Evolutionary conservation across 2,329 filamentous ascomycete genomes (phyloP), one percentile per base, ranked within the genome.

Genomic region (Rutstroemia sp.): DNA sequence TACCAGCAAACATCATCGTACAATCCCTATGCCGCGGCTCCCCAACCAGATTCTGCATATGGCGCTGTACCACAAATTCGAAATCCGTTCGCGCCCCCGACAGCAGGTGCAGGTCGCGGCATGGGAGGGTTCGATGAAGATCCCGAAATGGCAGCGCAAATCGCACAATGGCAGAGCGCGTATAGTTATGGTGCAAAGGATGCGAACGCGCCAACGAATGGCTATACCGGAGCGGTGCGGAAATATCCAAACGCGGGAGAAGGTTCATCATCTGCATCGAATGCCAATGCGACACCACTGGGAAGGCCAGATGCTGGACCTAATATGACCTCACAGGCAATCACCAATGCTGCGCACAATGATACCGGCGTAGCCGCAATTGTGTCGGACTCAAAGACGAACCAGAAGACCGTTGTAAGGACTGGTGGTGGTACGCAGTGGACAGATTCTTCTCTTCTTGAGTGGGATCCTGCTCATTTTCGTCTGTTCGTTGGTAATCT

Each of bases 401-500:
- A 86, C 68, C 83, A 88, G 65, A 92, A 92, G 73, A 99, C 94
- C 0, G 94, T 99, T 0, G 78, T 90, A 49, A 87, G 94, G 40
- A 81, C 88, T 59, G 94, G 92, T 51, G 94, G 94, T 60, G 94
- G 94, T 55, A 89, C 95, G 75, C 88, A 84, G 57, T 99, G 94
- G 94, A 87, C 88, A 23, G 94, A 99, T 70, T 80, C 88, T 56
- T 82, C 87, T 0, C 81, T 99, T 3, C 81, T 97, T 2, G 94
- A 97, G 70, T 99, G 94, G 94, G 92, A 97, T 68, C 92, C 92
- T 1, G 82, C 88, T 27, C 94, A 99, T 70, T 88, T 96, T 67
- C 89, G 94, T 38, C 83, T 99, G 45, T 97, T 97, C 71, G 91
- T 97, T 16, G 94, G 94, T 62, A 99, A 99, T 71, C 81, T 99